A percentile compares a stretch with the other conserved stretches of the same genome.
phyloP scores from a whole-genome alignment of 306 rosid genomes.

The Fagus crenata region DNA sequence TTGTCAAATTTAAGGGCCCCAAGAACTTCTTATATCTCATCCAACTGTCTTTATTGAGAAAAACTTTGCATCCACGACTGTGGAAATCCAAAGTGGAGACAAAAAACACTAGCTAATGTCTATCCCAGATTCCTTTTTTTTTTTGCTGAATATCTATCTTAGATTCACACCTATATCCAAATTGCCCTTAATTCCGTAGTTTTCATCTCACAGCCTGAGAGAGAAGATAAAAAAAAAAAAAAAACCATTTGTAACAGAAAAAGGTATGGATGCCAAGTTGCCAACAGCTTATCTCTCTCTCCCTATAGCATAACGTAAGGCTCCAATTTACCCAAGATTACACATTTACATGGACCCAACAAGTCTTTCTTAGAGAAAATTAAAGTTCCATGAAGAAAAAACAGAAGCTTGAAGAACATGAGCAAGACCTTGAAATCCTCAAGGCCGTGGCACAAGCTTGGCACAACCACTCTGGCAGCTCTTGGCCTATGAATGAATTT shows the following conservation, averaged over 20 bases:
- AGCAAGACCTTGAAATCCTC: slow-evolving; percentile 54
- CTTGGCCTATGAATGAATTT: slow-evolving; percentile 53
- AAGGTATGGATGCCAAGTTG: not conserved
- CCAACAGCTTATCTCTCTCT: slow-evolving; percentile 38
- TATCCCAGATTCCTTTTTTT: too few species aligned
- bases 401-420: slow-evolving; percentile 29
- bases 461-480: slow-evolving; percentile 57
- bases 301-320: slow-evolving; percentile 39
- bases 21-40: too few species aligned
- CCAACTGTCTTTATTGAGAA: too few species aligned
- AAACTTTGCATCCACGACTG: too few species aligned
- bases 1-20: too few species aligned
- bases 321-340: slow-evolving; percentile 31
- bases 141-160: too few species aligned
- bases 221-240: slow-evolving; percentile 33
- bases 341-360: slow-evolving; percentile 30
- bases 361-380: slow-evolving; percentile 12
- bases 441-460: slow-evolving; percentile 95
- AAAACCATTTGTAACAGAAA: not conserved
- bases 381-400: slow-evolving; percentile 54
- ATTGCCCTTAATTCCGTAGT: not conserved
- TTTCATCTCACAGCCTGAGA: slow-evolving; percentile 23
- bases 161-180: not conserved
- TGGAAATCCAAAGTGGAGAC: not conserved
- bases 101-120: slow-evolving; percentile 10